Evolutionary conservation across 2,329 filamentous ascomycete species (phyloP).

Genomic region (Coleophoma crateriformis): DNA sequence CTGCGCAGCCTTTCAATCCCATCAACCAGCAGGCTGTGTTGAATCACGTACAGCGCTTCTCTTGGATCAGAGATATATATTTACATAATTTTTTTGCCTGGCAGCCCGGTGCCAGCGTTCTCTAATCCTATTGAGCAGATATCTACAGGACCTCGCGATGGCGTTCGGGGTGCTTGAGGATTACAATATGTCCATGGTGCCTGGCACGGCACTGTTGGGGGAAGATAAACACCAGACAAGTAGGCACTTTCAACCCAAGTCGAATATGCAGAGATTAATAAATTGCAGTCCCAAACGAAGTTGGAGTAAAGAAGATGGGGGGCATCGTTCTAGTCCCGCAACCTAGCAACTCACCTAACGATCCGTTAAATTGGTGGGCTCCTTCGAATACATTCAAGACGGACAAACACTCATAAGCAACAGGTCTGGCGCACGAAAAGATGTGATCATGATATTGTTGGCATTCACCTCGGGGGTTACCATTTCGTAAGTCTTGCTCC

Average conservation of each 20-base stretch:
- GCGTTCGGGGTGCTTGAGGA: conserved; percentile 1
- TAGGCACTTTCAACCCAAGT: not conserved
- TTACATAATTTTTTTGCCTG: not conserved
- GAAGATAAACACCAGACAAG: not conserved
- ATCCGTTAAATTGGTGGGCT: conserved; percentile 44
- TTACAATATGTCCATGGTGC: not conserved
- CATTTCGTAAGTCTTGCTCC: conserved; percentile 14
- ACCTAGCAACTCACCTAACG: conserved; percentile 46
- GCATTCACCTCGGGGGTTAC: conserved; percentile 22
- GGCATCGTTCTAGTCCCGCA: conserved; percentile 47
- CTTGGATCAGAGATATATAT: not conserved
- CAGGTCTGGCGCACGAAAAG: conserved; percentile 18
- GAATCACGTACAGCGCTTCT: not conserved
- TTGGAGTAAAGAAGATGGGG: conserved; percentile 30
- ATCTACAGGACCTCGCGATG: not conserved
- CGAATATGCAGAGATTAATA: not conserved
- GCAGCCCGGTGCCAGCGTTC: not conserved
- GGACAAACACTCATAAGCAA: conserved; percentile 4
- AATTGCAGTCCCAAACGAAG: conserved; percentile 10
- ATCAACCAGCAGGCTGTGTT: not conserved
- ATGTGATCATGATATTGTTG: conserved; percentile 19
- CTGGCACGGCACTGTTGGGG: not conserved
- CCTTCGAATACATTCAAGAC: conserved; percentile 15
- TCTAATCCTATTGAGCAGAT: not conserved
- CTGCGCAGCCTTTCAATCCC: not conserved